Conservation (phyloP, 208 protist genomes). For the Porcisia deanei region DNA sequence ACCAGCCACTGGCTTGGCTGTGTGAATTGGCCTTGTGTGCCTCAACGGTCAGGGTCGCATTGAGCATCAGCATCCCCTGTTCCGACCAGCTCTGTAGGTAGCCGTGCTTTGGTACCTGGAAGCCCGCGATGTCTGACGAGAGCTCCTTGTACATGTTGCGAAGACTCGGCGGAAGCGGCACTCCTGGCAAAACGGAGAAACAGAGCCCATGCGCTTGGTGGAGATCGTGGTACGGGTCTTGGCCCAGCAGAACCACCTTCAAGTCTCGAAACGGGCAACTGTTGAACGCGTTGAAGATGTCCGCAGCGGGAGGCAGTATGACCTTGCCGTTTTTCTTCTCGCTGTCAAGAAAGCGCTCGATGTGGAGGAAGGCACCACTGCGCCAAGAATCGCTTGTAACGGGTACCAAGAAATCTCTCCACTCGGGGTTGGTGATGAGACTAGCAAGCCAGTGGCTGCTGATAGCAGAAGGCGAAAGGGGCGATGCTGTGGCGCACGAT, state of each 20-base stretch:
- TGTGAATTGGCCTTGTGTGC: slow-evolving; percentile 94
- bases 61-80: slow-evolving; percentile 98
- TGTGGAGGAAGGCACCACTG: slow-evolving; percentile 43
- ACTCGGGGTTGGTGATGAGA: slow-evolving; percentile 51
- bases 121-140: slow-evolving; percentile 75
- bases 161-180: slow-evolving; percentile 84
- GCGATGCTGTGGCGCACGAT: background rate
- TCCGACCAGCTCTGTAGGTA: slow-evolving; percentile 95
- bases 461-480: background rate
- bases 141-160: slow-evolving; percentile 98
- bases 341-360: slow-evolving; percentile 76
- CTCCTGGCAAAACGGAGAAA: slow-evolving; percentile 95
- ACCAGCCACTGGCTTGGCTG: slow-evolving; percentile 91
- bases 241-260: slow-evolving; percentile 96
- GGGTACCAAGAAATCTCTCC: slow-evolving; percentile 61
- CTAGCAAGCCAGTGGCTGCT: slow-evolving; percentile 38
- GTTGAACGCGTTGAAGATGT: slow-evolving; percentile 94
- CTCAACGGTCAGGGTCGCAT: slow-evolving; percentile 96
- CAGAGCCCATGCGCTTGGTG: slow-evolving; percentile 97
- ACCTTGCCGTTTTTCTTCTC: slow-evolving; percentile 38
- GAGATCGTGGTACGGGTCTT: slow-evolving; percentile 95
- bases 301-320: slow-evolving; percentile 76
- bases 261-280: slow-evolving; percentile 85
- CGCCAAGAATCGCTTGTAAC: slow-evolving; percentile 44
- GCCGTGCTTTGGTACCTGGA: slow-evolving; percentile 90